Base-by-base conservation (phyloP, 257 asterid species). In the Haberlea rhodopensis region DNA sequence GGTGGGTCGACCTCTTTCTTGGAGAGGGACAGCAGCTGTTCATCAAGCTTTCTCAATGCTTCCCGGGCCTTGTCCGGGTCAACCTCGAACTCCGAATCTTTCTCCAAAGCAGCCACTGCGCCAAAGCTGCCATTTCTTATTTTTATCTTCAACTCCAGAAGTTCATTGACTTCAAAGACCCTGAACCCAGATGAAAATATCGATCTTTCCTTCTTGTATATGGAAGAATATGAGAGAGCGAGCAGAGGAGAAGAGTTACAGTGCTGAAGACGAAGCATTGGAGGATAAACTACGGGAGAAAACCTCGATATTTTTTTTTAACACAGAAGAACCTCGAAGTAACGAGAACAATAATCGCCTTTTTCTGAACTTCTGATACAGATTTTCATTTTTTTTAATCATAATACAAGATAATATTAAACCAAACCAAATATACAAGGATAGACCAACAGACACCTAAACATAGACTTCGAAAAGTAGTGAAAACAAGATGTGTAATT, bases 1-100 rank as follows among this genome's bases (percentile, higher is more conserved):
- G 91, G 82, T 18, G 84, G 58, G 56, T 24, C 67, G 54, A 45
- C 13, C 67, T 69, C 70, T 66, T 76, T 89, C 65, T 73, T 51
- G 24, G 94, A 74, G 62, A 87, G 62, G 40, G 95, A 77, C 51
- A 79, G 86, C 25, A 89, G 73, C 80, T 89, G 83, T 52, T 83
- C 85, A 70, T 89, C 97, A 26, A 89, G 95, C 77, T 87, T 76
- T 73, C 79, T 79, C 66, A 89, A 71, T 59, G 95, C 94, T 76
- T 84, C 91, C 46, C 91, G 97, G 34, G 97, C 97, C 77, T 83
- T 79, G 5, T 80, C 91, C 6, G 73, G 71, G 71, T 89, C 94
- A 11, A 84, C 75, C 73, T 85, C 89, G 25, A 73, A 85, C n/a
- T 83, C 91, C 1, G 95, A 80, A n/a, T 85, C 94, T 55, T 67